Evolutionary conservation across 495 filamentous ascomycete genomes (phyloP).

Genomic region (Hamigera avellanea): DNA sequence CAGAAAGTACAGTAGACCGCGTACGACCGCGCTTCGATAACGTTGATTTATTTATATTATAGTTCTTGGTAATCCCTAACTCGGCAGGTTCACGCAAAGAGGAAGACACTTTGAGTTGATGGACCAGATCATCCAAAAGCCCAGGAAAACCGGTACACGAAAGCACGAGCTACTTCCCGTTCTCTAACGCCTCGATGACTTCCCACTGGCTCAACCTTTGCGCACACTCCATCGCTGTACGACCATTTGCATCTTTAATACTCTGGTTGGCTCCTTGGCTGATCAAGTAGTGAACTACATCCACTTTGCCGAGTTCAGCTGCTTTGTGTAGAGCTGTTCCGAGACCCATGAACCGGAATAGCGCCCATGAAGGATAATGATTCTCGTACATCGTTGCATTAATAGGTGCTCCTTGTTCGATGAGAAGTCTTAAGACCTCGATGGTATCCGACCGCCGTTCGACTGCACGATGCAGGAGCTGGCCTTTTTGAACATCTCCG

Average conservation of each 20-base stretch:
- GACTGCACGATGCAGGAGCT: slow-evolving; percentile 13
- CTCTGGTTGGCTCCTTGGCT: slow-evolving; percentile 5
- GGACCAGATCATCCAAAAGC: too few species aligned
- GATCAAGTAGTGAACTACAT: slow-evolving; percentile 9
- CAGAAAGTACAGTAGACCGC: too few species aligned
- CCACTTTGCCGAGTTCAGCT: slow-evolving; percentile 3
- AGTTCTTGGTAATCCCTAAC: too few species aligned
- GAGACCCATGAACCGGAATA: slow-evolving; percentile 6
- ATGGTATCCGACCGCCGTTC: slow-evolving; percentile 1
- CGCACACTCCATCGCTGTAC: slow-evolving; percentile 6
- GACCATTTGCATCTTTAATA: slow-evolving; percentile 7
- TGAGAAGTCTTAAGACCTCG: slow-evolving; percentile 6
- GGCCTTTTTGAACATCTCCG: slow-evolving; percentile 9
- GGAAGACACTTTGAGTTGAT: too few species aligned
- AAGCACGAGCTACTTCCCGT: too few species aligned
- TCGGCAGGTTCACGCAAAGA: too few species aligned
- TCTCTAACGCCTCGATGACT: slow-evolving; percentile 2
- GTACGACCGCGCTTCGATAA: too few species aligned
- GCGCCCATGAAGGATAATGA: slow-evolving; percentile 2
- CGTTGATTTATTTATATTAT: too few species aligned
- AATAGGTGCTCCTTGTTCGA: slow-evolving; percentile 8
- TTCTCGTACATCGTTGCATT: slow-evolving; percentile 9
- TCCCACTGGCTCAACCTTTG: slow-evolving; percentile 3
- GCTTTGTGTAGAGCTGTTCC: slow-evolving; percentile 8
- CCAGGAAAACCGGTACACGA: too few species aligned